Evolutionary conservation across 345 rosid species (phyloP), one percentile per base, ranked within the genome.

Genomic region (Salix brachista): DNA sequence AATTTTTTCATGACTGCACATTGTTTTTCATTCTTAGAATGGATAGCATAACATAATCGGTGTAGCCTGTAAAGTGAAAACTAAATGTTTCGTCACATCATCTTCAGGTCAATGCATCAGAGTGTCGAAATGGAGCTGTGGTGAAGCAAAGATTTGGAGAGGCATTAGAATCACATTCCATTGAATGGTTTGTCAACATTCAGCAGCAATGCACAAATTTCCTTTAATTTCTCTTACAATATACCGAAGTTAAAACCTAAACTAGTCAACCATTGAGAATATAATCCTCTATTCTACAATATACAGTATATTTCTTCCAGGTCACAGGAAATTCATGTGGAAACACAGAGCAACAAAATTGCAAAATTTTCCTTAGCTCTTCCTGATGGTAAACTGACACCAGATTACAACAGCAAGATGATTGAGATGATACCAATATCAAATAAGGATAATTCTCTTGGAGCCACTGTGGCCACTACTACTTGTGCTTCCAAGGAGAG

Each of bases 71-170:
- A 26, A n/a, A 71, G 64, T 8, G 28, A 58, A 62, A 62, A 60
- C 19, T 56, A n/a, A 73, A 28, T 67, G 28, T 39, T 30, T 42
- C 9, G 11, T 34, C 39, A 19, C 44, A 19, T 78, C 64, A 80
- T 81, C 23, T 26, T 69, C 77, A 96, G 98, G 90, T 89, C 42
- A 96, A 89, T 86, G 83, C 98, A 82, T 96, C 98, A 62, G 98
- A 93, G 66, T 90, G 89, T 86, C 89, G 97, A 79, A 91, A 83
- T 81, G 97, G 99, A 82, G 79, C 91, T 69, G 66, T 83, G 73
- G 84, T 96, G 82, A 96, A 88, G 88, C 94, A 91, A 79, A 91
- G 85, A 82, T 88, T 89, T 85, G 99, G 97, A 69, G 94, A 90
- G 87, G 97, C 91, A 34, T 85, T 92, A 77, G 86, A 86, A 72